Evolutionary conservation across 2,329 filamentous ascomycete genomes (phyloP), one percentile per base, ranked within the genome.

Genomic region (Cordyceps cateniannulata): DNA sequence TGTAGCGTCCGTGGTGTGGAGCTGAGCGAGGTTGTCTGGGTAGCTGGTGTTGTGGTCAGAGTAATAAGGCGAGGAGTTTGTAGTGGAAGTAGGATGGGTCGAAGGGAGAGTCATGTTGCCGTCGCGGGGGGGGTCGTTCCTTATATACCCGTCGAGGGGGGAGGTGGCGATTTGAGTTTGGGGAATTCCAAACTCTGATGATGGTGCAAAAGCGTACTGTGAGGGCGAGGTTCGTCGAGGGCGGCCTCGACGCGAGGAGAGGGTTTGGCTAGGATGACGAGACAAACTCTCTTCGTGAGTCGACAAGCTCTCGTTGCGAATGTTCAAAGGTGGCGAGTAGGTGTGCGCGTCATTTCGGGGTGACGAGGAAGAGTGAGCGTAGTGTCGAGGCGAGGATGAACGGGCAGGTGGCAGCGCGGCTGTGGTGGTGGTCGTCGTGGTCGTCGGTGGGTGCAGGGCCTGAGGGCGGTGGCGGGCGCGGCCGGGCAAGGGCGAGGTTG

Each of bases 341-440:
- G 20, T 58, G 61, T 35, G 16, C 38, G 29, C n/a, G 32, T 35
- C 10, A n/a, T 59, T 44, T 32, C 24, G 5, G 6, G 54, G 40
- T 10, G 58, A n/a, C 25, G 52, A n/a, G 42, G 61, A 48, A 22
- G 44, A 27, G 29, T 45, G 45, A 18, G 59, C 10, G 51, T 63
- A 60, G 22, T 60, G 54, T 44, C 65, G 62, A 5, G 61, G 62
- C 16, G 64, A 63, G n/a, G 62, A 64, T 4, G 63, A 66, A 47
- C 60, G 64, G 54, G 49, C 53, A 29, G 40, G 54, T 52, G 64
- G 61, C 48, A 63, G 63, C 59, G 50, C 18, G 38, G 4, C 18
- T 12, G 38, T 16, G 38, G 38, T 18, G 61, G 53, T n/a, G 12
- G 16, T 42, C 16, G 38, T 42, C 14, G 16, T 20, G 51, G 64